Evolutionary conservation across 2,329 filamentous ascomycete species (phyloP), one percentile per base, ranked within the genome.

Genomic region (Nothophoma quercina): DNA sequence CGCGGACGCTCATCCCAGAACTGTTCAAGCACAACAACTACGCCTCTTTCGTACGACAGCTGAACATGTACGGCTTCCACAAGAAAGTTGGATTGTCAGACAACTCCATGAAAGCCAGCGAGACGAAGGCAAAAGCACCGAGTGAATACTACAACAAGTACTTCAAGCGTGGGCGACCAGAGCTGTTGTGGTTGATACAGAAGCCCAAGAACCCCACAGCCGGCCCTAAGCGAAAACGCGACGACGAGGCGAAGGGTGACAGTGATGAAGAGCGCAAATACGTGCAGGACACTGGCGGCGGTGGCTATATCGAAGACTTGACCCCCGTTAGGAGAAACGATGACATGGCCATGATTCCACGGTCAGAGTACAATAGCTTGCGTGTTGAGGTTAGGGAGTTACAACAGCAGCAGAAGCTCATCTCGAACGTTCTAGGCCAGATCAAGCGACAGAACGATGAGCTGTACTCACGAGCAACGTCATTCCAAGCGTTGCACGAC

Each of bases 81-180:
- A 82, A 82, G 60, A 79, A 79, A 29, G 78, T 83, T 16, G 80
- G 81, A n/a, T 82, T 99, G 15, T 96, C 93, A 4, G 95, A 99
- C 75, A 97, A 97, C 71, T 97, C 93, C 0, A 96, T 99, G 89
- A 90, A 95, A 62, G 93, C 96, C 5, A 97, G 93, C 71, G 95
- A 98, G 77, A 88, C 93, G 56, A 96, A 97, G 74, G 93, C 93
- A 72, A 99, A 99, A 78, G 96, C 92, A 52, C 95, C 95, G 0
- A 98, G 93, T 82, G 95, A 98, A 80, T 99, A 99, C 74, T 93
- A 90, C 63, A 97, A 99, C 73, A 91, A 91, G 8, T 99, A 93
- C 77, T 99, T 99, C 77, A 90, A 92, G 64, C 89, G 92, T 36
- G 93, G 93, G 4, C 88, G 96, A 62, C 93, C 93, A 4, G 96